Evolutionary conservation across 176 grass and related monocot species (phyloP), one percentile per base, ranked within the genome.

Genomic region (Phyllostachys edulis): DNA sequence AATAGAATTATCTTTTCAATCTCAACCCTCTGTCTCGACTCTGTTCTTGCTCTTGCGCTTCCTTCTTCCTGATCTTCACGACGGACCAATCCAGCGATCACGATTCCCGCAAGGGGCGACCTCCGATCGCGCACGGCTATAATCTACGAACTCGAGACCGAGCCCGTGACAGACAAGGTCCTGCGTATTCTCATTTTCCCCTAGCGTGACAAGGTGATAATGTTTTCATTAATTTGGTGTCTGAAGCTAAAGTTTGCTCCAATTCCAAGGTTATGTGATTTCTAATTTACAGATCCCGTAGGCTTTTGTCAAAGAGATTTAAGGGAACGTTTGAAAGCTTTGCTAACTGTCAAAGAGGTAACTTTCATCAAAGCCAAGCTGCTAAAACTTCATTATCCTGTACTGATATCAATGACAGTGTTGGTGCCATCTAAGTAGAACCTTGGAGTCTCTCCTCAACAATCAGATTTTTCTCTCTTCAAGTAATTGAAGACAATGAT

Each of bases 401-500:
- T 76, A 72, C n/a, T 44, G 9, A 46, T 67, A 41, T n/a, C 10
- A 49, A 60, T 50, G 55, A 71, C 52, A 61, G 34, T 6, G 11
- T 79, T 50, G 41, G 26, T 38, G 51, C 54, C 12, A 37, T 14
- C 40, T 27, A 77, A 63, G n/a, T 27, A 44, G 52, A 57, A 66
- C 49, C 39, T 57, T 84, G 47, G 74, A 49, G 49, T 50, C 57
- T 83, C 66, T 80, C 45, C 74, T 71, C 68, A 67, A 77, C 65
- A 64, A 64, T 78, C 27, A 15, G 21, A 7, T 77, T 59, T 85
- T 39, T 80, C 16, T 60, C 29, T 24, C 68, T 45, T 84, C 18
- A 86, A 72, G 78, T 71, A 73, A 82, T 27, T 78, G 46, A 55
- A 61, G 59, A 90, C 51, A 57, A 90, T 79, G 66, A 86, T 86